Evolutionary conservation across 2,329 filamentous ascomycete species (phyloP), one percentile per base, ranked within the genome.

Genomic region (Calonectria henricotiae): DNA sequence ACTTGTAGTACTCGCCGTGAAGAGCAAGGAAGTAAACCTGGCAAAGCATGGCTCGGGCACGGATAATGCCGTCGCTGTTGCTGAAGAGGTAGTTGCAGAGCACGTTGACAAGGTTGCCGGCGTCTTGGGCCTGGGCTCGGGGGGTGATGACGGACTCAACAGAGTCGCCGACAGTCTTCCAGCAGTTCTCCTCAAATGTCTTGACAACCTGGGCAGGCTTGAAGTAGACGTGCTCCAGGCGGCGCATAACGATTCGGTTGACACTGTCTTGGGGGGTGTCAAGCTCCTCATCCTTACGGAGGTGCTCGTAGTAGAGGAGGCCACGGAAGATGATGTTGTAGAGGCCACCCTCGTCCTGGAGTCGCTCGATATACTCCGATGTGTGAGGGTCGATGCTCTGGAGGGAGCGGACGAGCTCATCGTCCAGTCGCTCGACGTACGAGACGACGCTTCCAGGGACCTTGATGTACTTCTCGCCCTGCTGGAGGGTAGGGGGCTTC

Each of bases 311-410:
- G 85, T 99, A 99, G 70, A 98, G 88, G 79, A 95, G 89, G 55
- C 93, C 91, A 73, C 95, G 94, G 81, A 98, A 92, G 82, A 99
- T 94, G 84, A 94, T 93, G 84, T 94, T 95, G 87, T 99, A 99
- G 62, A 99, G 88, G 60, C 92, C 87, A 73, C 92, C 93, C 86
- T 99, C 96, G 79, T 99, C 96, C 66, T 93, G 93, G 70, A 99
- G 86, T 69, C 97, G 91, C 82, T 99, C 96, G 72, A 99, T 98
- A 81, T 99, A 99, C 85, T 99, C 96, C 35, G 96, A 96, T 46
- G 96, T 99, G 85, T 99, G 96, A 68, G 96, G 97, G 82, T 99
- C 96, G 80, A 99, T 98, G 84, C 92, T 94, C 84, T 99, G 96
- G 63, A 99, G 89, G n/a, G 96, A 98, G 78, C 96, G 92, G 71